These are phyloP conservation scores for Opeltia flavorubescens DNA, from an alignment of 495 filamentous ascomycete genomes.

Conservation along the genomic window DNA sequence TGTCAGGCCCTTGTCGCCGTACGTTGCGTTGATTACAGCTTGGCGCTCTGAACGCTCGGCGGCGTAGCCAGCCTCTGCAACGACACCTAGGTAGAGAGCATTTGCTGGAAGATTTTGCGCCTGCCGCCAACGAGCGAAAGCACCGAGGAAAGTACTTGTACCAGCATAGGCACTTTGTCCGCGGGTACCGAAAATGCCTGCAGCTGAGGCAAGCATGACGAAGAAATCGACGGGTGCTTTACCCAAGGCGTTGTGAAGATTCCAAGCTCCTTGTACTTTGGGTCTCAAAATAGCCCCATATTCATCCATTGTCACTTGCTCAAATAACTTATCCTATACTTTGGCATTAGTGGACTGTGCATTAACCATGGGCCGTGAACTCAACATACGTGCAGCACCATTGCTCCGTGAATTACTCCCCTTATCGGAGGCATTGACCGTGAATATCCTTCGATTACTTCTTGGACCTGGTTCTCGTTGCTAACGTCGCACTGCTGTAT, in stretches of 20 bases:
- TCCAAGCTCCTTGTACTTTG: conserved; percentile 28
- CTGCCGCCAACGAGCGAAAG: conserved; percentile 15
- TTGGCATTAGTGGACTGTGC: no score
- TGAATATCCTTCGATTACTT: conserved; percentile 4
- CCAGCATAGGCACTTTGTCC: conserved; percentile 17
- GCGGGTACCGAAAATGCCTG: conserved; percentile 11
- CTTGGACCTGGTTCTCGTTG: conserved; percentile 16
- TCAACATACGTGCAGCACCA: conserved; percentile 15
- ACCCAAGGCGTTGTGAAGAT: conserved; percentile 10
- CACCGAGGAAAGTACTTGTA: conserved; percentile 16
- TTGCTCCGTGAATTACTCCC: conserved; percentile 25
- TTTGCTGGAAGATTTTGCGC: conserved; percentile 6
- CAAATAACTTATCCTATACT: no score
- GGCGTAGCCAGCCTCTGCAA: conserved; percentile 15
- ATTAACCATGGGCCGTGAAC: no score
- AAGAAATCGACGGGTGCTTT: conserved; percentile 26
- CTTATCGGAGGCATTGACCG: conserved; percentile 19
- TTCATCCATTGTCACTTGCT: no score
- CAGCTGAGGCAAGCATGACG: conserved; percentile 22
- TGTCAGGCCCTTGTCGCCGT: not conserved
- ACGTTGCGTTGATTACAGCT: not conserved
- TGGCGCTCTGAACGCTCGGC: conserved; percentile 9
- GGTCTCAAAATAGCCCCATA: conserved; percentile 8
- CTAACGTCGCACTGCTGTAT: conserved; percentile 21
- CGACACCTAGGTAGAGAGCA: conserved; percentile 12